These are phyloP conservation scores for Prosopis cineraria DNA, from an alignment of 306 rosid species.

Conservation along the genomic window DNA sequence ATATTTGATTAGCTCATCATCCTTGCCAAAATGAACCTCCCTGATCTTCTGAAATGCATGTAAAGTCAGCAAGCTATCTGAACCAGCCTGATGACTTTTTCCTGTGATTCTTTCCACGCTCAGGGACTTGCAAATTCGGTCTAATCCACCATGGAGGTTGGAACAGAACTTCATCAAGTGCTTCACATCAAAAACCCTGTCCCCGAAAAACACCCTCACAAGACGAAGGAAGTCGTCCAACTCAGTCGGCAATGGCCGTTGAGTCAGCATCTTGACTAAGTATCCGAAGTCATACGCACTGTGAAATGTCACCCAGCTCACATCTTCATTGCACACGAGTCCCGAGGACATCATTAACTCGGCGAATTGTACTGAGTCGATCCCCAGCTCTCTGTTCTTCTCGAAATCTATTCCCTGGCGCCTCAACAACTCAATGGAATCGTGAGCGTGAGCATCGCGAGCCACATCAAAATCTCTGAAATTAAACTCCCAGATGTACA, in stretches of 20 bases:
- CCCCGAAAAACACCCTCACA: conserved; percentile 58
- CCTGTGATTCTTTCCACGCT: conserved; percentile 50
- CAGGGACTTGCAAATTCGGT: conserved; percentile 46
- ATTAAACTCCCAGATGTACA: conserved; percentile 68
- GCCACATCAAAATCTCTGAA: conserved; percentile 63
- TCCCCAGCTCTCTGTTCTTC: conserved; percentile 41
- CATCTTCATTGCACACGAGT: conserved; percentile 52
- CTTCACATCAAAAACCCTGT: conserved; percentile 65
- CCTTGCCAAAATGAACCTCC: conserved; percentile 35
- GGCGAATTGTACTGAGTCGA: conserved; percentile 53
- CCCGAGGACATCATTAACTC: conserved; percentile 78
- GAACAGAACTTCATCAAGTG: conserved; percentile 53
- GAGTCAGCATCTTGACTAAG: conserved; percentile 62
- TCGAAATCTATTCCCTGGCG: conserved; percentile 72
- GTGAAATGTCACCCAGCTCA: conserved; percentile 71
- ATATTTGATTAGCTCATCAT: conserved; percentile 38
- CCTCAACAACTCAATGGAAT: conserved; percentile 58
- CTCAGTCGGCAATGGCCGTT: conserved; percentile 45
- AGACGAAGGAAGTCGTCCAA: conserved; percentile 39
- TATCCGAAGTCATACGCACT: conserved; percentile 75
- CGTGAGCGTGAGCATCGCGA: conserved; percentile 58
- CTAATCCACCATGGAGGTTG: conserved; percentile 60
- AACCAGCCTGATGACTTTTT: conserved; percentile 72
- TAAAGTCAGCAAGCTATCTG: conserved; percentile 70
- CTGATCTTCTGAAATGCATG: conserved; percentile 53